phyloP scores from a whole-genome alignment of 2,329 filamentous ascomycete species.

The Scedosporium dehoogii region DNA sequence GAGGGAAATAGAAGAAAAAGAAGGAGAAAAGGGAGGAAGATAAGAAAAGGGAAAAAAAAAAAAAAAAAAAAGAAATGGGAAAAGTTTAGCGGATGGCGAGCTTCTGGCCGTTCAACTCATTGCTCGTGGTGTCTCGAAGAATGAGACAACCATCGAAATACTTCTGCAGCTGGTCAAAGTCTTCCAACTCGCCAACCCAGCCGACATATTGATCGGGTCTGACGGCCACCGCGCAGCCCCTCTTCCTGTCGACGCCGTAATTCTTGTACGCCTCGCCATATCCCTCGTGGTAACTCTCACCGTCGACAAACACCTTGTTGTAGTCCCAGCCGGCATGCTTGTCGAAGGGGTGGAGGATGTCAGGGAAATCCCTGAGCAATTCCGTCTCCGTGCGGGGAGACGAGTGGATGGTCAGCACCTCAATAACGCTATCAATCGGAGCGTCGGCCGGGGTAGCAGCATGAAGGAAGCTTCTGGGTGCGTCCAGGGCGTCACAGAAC shows the following conservation, averaged over 20 bases:
- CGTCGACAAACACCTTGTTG: slow-evolving; percentile 45
- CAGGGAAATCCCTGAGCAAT: slow-evolving; percentile 41
- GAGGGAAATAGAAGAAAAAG: too few species aligned
- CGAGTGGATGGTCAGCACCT: slow-evolving; percentile 51
- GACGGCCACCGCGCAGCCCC: slow-evolving; percentile 49
- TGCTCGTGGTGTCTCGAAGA: neutral
- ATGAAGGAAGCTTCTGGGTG: slow-evolving; percentile 8
- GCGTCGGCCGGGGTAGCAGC: slow-evolving; percentile 21
- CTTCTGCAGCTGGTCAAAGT: slow-evolving; percentile 21
- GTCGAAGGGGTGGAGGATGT: slow-evolving; percentile 36
- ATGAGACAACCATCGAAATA: slow-evolving; percentile 20
- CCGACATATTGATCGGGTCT: slow-evolving; percentile 60
- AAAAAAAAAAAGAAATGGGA: too few species aligned
- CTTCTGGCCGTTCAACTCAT: too few species aligned
- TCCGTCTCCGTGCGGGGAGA: slow-evolving; percentile 38
- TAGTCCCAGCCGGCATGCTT: slow-evolving; percentile 43
- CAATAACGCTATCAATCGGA: slow-evolving; percentile 31
- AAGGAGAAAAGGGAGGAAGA: too few species aligned
- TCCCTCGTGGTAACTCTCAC: slow-evolving; percentile 41
- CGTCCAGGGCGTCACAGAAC: neutral
- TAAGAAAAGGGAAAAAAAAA: too few species aligned
- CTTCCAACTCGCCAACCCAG: slow-evolving; percentile 27
- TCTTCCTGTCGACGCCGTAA: slow-evolving; percentile 47
- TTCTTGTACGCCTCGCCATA: slow-evolving; percentile 40
- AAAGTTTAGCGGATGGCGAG: too few species aligned